Evolutionary conservation across 768 basidiomycete species (phyloP).

Genomic region (Russula compacta): DNA sequence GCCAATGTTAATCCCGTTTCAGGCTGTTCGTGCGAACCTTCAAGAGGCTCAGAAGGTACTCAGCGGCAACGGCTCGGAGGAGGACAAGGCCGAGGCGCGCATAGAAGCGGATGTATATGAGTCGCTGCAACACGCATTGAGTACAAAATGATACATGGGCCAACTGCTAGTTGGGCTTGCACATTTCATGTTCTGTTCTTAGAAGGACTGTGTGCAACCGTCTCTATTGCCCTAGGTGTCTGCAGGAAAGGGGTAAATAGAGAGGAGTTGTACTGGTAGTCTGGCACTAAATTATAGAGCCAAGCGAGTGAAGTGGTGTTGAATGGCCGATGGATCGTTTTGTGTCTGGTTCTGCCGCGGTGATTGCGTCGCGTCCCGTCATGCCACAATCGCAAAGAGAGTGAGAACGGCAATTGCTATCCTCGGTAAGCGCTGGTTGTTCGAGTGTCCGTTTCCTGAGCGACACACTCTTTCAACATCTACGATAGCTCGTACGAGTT

Average conservation of each 20-base stretch:
- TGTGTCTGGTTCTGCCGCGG: no score
- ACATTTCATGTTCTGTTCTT: neutral
- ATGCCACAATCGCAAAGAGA: neutral
- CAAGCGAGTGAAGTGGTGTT: neutral
- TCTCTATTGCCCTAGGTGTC: neutral
- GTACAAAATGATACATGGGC: constrained; percentile 32
- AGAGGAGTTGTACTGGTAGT: neutral
- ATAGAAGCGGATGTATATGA: constrained; percentile 97
- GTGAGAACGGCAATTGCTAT: no score
- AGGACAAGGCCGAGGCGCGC: constrained; percentile 86
- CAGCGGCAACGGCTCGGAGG: constrained; percentile 78
- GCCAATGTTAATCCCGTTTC: neutral
- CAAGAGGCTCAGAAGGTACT: constrained; percentile 81
- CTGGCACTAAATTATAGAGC: neutral
- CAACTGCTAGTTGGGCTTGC: constrained; percentile 1
- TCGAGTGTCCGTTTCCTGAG: neutral
- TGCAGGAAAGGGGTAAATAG: neutral
- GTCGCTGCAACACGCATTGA: constrained; percentile 80
- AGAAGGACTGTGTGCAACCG: neutral
- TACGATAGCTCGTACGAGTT: neutral
- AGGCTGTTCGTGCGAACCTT: constrained; percentile 88
- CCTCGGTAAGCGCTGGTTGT: no score
- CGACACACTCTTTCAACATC: neutral
- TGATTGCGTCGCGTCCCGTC: neutral
- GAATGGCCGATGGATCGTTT: neutral